These are phyloP conservation scores for Diaporthe citri DNA, from an alignment of 2,329 filamentous ascomycete genomes.

Conservation along the genomic window DNA sequence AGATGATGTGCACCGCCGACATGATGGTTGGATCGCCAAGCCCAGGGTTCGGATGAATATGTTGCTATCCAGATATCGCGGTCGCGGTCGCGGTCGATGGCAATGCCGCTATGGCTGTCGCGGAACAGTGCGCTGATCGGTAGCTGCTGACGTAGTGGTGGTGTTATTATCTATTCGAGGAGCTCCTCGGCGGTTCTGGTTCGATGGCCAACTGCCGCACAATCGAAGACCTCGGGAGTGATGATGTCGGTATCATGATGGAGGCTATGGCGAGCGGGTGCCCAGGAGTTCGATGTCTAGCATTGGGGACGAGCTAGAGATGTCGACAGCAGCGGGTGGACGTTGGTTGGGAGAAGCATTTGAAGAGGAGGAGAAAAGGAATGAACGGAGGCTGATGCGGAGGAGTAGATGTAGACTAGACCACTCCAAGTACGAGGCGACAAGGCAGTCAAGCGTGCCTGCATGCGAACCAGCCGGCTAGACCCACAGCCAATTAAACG, in stretches of 20 bases:
- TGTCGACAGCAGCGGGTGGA: neutral
- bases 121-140: neutral
- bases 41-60: neutral
- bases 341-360: neutral
- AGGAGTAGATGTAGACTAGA: neutral
- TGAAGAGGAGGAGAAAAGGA: neutral
- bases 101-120: neutral
- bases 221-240: conserved; percentile 36
- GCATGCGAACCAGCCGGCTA: conserved; percentile 17
- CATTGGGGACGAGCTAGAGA: conserved; percentile 35
- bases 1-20: conserved; percentile 64
- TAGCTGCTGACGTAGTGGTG: neutral
- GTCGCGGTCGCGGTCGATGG: neutral
- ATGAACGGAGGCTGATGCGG: too few relatives aligned
- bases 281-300: conserved; percentile 23
- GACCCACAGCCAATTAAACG: conserved; percentile 41
- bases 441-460: conserved; percentile 21
- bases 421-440: conserved; percentile 2
- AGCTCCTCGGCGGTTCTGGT: conserved; percentile 30
- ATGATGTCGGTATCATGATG: conserved; percentile 41
- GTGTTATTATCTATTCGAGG: conserved; percentile 37
- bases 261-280: conserved; percentile 30
- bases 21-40: conserved; percentile 24
- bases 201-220: conserved; percentile 39
- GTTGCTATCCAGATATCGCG: neutral